These are phyloP conservation scores for Trichoderma cornu-damae DNA, from an alignment of 2,329 filamentous ascomycete species.

Conservation along the genomic window DNA sequence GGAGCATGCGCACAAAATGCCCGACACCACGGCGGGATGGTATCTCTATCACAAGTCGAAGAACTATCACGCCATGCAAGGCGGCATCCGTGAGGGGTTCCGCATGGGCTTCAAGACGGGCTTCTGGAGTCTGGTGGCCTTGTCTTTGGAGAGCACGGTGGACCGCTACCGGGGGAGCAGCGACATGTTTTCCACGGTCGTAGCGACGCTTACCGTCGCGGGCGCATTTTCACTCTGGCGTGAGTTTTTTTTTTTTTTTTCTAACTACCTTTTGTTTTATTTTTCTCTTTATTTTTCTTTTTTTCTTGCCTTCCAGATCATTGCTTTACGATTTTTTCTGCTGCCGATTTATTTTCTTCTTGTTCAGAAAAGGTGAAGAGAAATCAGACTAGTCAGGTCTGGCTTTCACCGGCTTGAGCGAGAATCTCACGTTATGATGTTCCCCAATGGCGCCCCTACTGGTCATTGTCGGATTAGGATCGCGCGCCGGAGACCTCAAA, in stretches of 20 bases:
- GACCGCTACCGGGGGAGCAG: slow-evolving; percentile 56
- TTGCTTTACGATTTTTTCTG: background rate
- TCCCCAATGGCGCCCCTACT: background rate
- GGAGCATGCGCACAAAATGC: slow-evolving; percentile 92
- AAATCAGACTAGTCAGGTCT: slow-evolving; percentile 1
- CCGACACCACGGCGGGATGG: slow-evolving; percentile 78
- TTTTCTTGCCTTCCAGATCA: background rate
- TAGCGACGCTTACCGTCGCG: slow-evolving; percentile 78
- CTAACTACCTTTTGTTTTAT: background rate
- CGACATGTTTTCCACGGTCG: slow-evolving; percentile 75
- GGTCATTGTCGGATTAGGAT: slow-evolving; percentile 14
- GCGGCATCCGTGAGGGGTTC: slow-evolving; percentile 71
- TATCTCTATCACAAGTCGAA: slow-evolving; percentile 99
- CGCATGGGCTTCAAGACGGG: slow-evolving; percentile 67
- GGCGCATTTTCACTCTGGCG: slow-evolving; percentile 84
- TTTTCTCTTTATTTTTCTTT: background rate
- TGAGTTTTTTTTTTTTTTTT: slow-evolving; percentile 39
- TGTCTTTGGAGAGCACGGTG: slow-evolving; percentile 78
- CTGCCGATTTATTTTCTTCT: background rate
- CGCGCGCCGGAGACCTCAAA: background rate
- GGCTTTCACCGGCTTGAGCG: slow-evolving; percentile 12
- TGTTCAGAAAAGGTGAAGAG: slow-evolving; percentile 3
- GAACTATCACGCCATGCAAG: slow-evolving; percentile 80
- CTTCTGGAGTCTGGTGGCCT: slow-evolving; percentile 68
- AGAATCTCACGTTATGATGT: no score